Evolutionary conservation across 306 rosid genomes (phyloP), one percentile per base, ranked within the genome.

Genomic region (Gastrolobium bilobum): DNA sequence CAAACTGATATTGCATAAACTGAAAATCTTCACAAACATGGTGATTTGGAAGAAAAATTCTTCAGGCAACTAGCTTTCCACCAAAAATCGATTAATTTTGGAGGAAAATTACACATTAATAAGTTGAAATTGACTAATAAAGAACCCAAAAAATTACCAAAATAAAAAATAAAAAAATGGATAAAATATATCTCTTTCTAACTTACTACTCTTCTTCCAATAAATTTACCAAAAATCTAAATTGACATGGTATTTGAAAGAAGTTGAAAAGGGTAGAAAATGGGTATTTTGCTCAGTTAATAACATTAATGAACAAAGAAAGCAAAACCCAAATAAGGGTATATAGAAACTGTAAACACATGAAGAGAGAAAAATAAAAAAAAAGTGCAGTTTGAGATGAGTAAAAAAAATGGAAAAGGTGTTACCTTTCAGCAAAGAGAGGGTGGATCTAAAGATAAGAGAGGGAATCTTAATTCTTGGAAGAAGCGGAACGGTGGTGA

Each of bases 361-460:
- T 20, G 63, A 58, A 59, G 2, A 64, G 59, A 65, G 54, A 33
- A 35, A 1, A 10, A 59, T n/a, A n/a, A n/a, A n/a, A n/a, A 33
- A 3, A 3, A 43, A 48, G 26, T 38, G 6, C 57, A 6, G 5
- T 2, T 73, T 11, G 5, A 76, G 0, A 10, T 8, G 53, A 35
- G 42, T n/a, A n/a, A n/a, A n/a, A 66, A 59, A 38, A 38, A 64
- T 42, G 48, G 6, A 62, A 71, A 81, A 57, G 64, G 44, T 40
- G 52, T 43, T 10, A 60, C 81, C 78, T 84, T 86, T 57, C 0
- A 4, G 52, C 59, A 71, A 54, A 62, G 68, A 57, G 56, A 9
- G 65, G 6, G 47, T 4, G 75, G 83, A 81, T 73, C 62, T 44
- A 15, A 68, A 62, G 79, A 58, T n/a, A 69, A n/a, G 34, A 35